phyloP scores from a whole-genome alignment of 768 basidiomycete genomes.

The Suillus ampliporus region DNA sequence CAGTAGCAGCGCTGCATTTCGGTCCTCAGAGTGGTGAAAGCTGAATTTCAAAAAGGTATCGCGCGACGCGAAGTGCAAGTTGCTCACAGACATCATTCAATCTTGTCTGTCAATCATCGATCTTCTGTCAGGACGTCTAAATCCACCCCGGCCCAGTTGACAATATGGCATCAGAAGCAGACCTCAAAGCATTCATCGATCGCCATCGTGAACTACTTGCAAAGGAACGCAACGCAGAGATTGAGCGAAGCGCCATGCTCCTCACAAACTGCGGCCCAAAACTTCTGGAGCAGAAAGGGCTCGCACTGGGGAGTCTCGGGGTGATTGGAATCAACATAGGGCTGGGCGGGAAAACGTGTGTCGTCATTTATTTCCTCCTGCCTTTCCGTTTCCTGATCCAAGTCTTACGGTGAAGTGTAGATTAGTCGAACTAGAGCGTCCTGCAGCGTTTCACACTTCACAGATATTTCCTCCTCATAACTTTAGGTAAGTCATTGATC shows the following conservation, averaged over 20 bases:
- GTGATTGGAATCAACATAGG: constrained; percentile 78
- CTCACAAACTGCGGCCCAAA: constrained; percentile 84
- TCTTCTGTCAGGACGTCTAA: not conserved
- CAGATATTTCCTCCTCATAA: constrained; percentile 84
- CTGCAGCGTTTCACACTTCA: constrained; percentile 76
- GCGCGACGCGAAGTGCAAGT: no score
- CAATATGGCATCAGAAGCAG: constrained; percentile 28
- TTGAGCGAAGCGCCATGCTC: constrained; percentile 77
- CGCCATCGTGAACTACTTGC: constrained; percentile 70
- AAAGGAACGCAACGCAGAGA: constrained; percentile 83
- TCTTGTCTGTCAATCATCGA: not conserved
- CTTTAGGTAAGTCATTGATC: constrained; percentile 58
- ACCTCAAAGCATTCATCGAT: constrained; percentile 63
- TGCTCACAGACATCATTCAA: no score
- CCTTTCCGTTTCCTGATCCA: constrained; percentile 2
- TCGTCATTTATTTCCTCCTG: not conserved
- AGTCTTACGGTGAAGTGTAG: constrained; percentile 53
- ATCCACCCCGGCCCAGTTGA: not conserved
- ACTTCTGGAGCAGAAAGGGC: constrained; percentile 86
- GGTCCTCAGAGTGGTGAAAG: no score
- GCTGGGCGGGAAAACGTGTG: constrained; percentile 90
- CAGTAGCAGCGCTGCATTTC: no score
- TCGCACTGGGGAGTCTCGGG: constrained; percentile 78
- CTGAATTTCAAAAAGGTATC: no score
- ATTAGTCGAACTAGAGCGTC: constrained; percentile 85